Evolutionary conservation across 345 rosid genomes (phyloP).

Genomic region (Citrus sp.): DNA sequence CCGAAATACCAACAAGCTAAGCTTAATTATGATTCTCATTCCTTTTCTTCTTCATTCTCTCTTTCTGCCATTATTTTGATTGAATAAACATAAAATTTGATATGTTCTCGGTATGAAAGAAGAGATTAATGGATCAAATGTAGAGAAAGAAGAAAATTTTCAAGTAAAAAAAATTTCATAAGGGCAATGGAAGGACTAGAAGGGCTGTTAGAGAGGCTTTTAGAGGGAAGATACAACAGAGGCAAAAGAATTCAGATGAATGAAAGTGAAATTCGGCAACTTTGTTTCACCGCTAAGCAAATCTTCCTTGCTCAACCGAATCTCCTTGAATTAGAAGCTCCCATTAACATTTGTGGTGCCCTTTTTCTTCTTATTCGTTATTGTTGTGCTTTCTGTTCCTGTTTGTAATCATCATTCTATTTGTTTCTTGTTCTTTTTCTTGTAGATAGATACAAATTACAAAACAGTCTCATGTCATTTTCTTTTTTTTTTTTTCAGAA

Average conservation of each 20-base stretch:
- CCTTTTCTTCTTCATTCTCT: neutral
- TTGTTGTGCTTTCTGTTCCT: neutral
- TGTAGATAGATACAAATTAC: too few species aligned
- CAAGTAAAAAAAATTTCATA: neutral
- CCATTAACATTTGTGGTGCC: constrained; percentile 48
- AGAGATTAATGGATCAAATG: neutral
- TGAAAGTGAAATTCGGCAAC: constrained; percentile 41
- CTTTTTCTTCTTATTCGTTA: neutral
- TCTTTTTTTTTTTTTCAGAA: too few species aligned
- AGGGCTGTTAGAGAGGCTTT: constrained; percentile 35
- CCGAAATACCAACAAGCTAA: neutral
- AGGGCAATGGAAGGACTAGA: constrained; percentile 36
- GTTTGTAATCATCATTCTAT: neutral
- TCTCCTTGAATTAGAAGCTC: constrained; percentile 45
- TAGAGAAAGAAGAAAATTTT: neutral
- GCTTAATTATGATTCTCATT: neutral
- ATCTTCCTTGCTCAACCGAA: constrained; percentile 45
- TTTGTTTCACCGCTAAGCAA: constrained; percentile 37
- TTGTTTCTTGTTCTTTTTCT: too few species aligned
- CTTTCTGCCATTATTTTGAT: neutral
- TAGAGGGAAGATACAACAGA: constrained; percentile 29
- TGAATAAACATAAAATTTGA: neutral
- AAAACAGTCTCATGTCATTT: too few species aligned
- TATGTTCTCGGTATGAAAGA: neutral
- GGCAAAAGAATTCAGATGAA: constrained; percentile 33